phyloP scores from a whole-genome alignment of 306 rosid species.

The Lagenaria siceraria region DNA sequence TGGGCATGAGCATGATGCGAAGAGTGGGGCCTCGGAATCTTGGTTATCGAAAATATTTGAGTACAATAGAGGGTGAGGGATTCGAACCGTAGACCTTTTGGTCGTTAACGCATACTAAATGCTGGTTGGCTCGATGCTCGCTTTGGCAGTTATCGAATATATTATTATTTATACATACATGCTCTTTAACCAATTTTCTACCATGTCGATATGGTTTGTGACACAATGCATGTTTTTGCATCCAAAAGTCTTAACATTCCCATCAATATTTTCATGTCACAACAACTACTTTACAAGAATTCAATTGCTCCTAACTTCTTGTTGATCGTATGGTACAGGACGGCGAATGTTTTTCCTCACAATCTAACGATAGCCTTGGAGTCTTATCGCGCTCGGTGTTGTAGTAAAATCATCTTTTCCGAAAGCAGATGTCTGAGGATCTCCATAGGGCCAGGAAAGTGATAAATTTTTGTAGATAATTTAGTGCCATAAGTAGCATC shows the following conservation, averaged over 20 bases:
- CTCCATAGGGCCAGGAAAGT: not conserved
- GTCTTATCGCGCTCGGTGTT: not conserved
- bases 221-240: not conserved
- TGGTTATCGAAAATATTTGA: not conserved
- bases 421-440: not conserved
- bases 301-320: not conserved
- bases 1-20: not conserved
- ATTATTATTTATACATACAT: no score
- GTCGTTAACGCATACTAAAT: no score
- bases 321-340: not conserved
- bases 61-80: no score
- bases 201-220: not conserved
- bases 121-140: no score
- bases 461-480: conserved; percentile 2
- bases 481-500: not conserved
- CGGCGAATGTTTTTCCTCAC: not conserved
- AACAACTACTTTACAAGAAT: not conserved
- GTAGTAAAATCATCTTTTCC: not conserved
- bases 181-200: not conserved
- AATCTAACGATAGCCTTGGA: not conserved
- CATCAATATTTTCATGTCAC: not conserved
- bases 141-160: no score
- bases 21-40: not conserved
- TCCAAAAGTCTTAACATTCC: not conserved
- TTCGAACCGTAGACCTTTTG: no score